Conservation (phyloP, 352 stramenopile genomes). For the Phytophthora multivora region DNA sequence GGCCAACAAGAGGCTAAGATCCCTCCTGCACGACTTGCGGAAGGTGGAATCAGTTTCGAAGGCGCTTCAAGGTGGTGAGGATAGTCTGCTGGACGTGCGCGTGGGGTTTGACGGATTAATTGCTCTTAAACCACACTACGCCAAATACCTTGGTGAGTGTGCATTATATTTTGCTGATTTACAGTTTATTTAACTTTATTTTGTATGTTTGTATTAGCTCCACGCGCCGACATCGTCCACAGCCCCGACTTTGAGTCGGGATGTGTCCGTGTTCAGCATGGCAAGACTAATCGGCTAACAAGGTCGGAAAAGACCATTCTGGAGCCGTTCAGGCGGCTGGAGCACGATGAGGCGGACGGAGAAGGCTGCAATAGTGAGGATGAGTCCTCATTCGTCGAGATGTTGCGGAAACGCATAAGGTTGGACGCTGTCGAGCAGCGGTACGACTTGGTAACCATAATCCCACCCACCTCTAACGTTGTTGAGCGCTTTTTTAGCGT, state of each 20-base stretch:
- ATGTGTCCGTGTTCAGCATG: not conserved
- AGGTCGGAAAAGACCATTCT: constrained; percentile 1
- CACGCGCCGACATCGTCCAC: constrained; percentile 22
- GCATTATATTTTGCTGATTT: not conserved
- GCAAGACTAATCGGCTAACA: not conserved
- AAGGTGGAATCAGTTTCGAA: not conserved
- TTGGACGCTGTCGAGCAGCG: not conserved
- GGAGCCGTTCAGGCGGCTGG: not conserved
- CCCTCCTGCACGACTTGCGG: not conserved
- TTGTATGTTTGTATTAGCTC: not conserved
- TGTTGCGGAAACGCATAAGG: not conserved
- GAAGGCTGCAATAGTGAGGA: not conserved
- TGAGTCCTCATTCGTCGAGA: constrained; percentile 2
- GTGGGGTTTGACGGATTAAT: not conserved
- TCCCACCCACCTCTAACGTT: constrained; percentile 1
- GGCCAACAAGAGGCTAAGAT: too few relatives aligned
- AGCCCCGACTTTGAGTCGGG: constrained; percentile 22
- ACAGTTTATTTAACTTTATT: not conserved
- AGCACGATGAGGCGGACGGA: not conserved
- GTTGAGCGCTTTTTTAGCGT: constrained; percentile 6
- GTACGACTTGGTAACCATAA: not conserved
- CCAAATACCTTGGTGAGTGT: not conserved
- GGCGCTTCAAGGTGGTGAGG: not conserved
- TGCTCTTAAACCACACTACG: not conserved
- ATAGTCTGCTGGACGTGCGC: not conserved